These are phyloP conservation scores for Remersonia thermophila DNA, from an alignment of 2,329 filamentous ascomycete species.

Conservation along the genomic window DNA sequence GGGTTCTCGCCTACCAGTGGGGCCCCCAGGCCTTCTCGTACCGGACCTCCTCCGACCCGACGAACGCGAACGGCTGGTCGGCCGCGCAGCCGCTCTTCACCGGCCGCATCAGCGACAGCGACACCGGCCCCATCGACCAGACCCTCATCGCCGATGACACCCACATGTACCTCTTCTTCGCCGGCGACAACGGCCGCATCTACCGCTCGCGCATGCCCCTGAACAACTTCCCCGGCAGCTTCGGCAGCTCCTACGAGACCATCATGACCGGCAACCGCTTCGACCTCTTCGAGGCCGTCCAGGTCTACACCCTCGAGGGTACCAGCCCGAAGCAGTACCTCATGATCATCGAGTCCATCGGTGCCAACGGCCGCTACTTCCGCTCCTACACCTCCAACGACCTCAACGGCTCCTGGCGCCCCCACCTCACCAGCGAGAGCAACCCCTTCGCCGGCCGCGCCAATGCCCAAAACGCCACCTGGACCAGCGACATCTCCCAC, in stretches of 20 bases:
- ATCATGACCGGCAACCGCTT: constrained; percentile 38
- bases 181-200: constrained; percentile 54
- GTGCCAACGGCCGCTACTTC: constrained; percentile 48
- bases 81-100: constrained; percentile 41
- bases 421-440: constrained; percentile 42
- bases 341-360: constrained; percentile 54
- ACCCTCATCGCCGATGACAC: constrained; percentile 47
- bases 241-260: constrained; percentile 37
- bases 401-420: constrained; percentile 45
- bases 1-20: constrained; percentile 56
- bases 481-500: constrained; percentile 56
- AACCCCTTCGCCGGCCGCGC: constrained; percentile 52
- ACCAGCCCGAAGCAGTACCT: constrained; percentile 44
- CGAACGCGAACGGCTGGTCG: constrained; percentile 45
- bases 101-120: constrained; percentile 37
- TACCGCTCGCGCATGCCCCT: constrained; percentile 53
- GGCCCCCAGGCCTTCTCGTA: constrained; percentile 47
- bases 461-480: constrained; percentile 46
- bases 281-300: constrained; percentile 53
- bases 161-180: constrained; percentile 57
- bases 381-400: constrained; percentile 52
- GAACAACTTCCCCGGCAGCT: constrained; percentile 46
- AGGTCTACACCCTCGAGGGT: constrained; percentile 46
- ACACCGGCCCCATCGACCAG: constrained; percentile 49
- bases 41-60: constrained; percentile 44